These are phyloP conservation scores for Apophysomyces trapeziformis DNA, from an alignment of 371 early-diverging fungal species.

Conservation along the genomic window DNA sequence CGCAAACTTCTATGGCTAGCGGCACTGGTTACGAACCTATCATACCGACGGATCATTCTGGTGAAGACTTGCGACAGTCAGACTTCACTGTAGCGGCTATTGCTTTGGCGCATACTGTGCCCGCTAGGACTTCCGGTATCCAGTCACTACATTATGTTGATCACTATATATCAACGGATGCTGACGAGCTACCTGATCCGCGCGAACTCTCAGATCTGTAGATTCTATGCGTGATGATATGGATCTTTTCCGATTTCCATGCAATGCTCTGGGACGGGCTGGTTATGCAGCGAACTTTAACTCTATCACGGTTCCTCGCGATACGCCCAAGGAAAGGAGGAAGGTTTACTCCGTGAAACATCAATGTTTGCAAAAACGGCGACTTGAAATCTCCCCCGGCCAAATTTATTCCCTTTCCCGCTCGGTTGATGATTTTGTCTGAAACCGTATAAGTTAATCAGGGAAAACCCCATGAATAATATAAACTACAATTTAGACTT, in stretches of 20 bases:
- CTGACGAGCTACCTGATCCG: not conserved
- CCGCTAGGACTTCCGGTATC: not conserved
- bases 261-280: no score
- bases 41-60: not conserved
- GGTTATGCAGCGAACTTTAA: not conserved
- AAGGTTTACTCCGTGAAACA: slow-evolving; percentile 8
- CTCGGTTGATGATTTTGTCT: not conserved
- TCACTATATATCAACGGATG: not conserved
- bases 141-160: not conserved
- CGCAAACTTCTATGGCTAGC: not conserved
- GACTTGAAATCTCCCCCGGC: not conserved
- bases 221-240: not conserved
- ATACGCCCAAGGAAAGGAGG: not conserved
- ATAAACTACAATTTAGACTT: not conserved
- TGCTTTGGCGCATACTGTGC: not conserved
- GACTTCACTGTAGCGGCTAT: not conserved
- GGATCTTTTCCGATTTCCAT: not conserved
- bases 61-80: not conserved
- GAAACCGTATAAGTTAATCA: not conserved
- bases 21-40: not conserved
- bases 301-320: not conserved
- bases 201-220: not conserved
- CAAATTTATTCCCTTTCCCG: not conserved
- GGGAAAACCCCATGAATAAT: not conserved
- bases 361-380: not conserved